Evolutionary conservation across 192 early-diverging fungal species (phyloP), one percentile per base, ranked within the genome.

Genomic region (Mortierella alpina): DNA sequence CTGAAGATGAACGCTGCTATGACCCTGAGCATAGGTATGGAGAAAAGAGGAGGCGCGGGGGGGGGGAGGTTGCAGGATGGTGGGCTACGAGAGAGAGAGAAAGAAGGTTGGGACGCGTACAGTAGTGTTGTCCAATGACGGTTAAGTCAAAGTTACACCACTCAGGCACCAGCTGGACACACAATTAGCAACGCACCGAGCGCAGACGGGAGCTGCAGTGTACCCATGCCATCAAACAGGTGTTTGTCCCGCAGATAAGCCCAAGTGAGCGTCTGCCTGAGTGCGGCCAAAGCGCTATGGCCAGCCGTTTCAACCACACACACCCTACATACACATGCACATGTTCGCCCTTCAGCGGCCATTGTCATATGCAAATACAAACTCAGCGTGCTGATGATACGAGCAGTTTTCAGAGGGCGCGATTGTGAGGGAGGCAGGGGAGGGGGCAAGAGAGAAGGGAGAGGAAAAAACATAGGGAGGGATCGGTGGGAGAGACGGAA

Each of bases 181-280:
- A 31, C 31, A 31, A 31, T 31, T 31, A 31, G 31, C 31, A 31
- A 31, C 31, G 31, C 31, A 31, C 31, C 31, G 31, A 31, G 31
- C 31, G 31, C 31, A 31, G 31, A 31, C 31, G 31, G 31, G 31
- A 31, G 31, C 31, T 31, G 31, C 31, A 31, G 31, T 31, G 31
- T 31, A 31, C 31, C 54, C 15, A 64, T 48, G 11, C 66, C 44
- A 47, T 13, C 41, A 68, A 68, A 50, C 71, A 73, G 54, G 62
- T 73, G 71, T 65, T 73, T 73, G 11, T 61, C 44, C 71, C 65
- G 65, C 48, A 18, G 70, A 72, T 72, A 63, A 63, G 59, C 58
- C 11, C 47, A 62, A n/a, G 44, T 41, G 48, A 70, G 68, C 58
- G n/a, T 47, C 31, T 44, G 14, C 48, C 22, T 9, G 8, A 23